A percentile compares a stretch with the other conserved stretches of the same genome.
These are phyloP conservation scores for Zymoseptoria ardabiliae DNA, from an alignment of 2,329 filamentous ascomycete species.

Conservation along the genomic window DNA sequence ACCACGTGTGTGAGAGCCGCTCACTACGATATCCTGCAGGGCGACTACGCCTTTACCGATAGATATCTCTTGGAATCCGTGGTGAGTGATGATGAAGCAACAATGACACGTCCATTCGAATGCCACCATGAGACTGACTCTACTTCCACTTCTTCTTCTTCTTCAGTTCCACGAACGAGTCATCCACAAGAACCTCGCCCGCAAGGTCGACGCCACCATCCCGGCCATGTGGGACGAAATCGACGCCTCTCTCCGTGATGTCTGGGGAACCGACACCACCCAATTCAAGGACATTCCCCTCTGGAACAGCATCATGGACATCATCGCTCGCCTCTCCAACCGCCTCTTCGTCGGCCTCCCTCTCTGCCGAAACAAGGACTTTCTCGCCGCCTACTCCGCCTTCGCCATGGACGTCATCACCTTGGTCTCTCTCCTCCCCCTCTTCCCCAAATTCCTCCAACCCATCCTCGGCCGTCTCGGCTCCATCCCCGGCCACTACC, in stretches of 20 bases:
- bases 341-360: constrained; percentile 39
- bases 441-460: constrained; percentile 39
- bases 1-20: constrained; percentile 32
- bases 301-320: constrained; percentile 29
- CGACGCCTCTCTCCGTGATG: constrained; percentile 25
- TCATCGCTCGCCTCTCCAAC: constrained; percentile 38
- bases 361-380: constrained; percentile 41
- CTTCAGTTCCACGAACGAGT: constrained; percentile 35
- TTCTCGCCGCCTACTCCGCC: constrained; percentile 41
- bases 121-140: not conserved
- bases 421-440: constrained; percentile 39
- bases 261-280: constrained; percentile 33
- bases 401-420: constrained; percentile 46
- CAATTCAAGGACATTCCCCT: constrained; percentile 32
- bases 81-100: not conserved
- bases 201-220: constrained; percentile 33
- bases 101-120: no score
- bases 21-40: constrained; percentile 34
- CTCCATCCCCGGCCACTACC: constrained; percentile 40
- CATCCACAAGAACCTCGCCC: constrained; percentile 35
- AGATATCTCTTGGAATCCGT: constrained; percentile 31
- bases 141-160: no score
- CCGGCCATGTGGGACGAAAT: constrained; percentile 35
- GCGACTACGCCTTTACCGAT: constrained; percentile 34
- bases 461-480: constrained; percentile 40